Evolutionary conservation across 768 basidiomycete species (phyloP), one percentile per base, ranked within the genome.

Genomic region (Lyophyllum shimeji): DNA sequence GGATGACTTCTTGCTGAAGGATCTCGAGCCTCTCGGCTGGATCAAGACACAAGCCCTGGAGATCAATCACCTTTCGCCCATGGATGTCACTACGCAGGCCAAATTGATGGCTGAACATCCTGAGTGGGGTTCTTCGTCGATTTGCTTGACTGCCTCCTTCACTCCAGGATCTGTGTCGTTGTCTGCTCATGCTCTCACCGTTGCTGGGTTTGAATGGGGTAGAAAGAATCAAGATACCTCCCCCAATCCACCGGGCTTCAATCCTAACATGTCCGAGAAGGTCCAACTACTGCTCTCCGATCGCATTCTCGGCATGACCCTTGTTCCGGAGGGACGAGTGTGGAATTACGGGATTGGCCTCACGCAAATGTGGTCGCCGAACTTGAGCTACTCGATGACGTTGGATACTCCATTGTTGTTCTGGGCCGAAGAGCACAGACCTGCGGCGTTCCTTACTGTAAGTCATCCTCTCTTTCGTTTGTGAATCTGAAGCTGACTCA

Each of bases 341-440:
- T 98, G 97, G 97, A 97, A 97, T 71, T 98, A 97, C 66, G 93
- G 94, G 31, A 87, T 96, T 54, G 94, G 95, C 34, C 77, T 97
- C 46, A 96, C 95, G 3, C 93, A 97, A 70, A 68, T 93, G 59
- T 98, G 94, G 93, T 82, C 90, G 7, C 83, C 92, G 33, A 90
- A 76, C 63, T 71, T 95, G 61, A 81, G 84, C 34, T 98, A 92
- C 66, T 81, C 84, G 18, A 89, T 96, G 81, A 84, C 82, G 25
- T 76, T 98, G 56, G 95, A 96, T 68, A 95, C 92, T n/a, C 95
- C 95, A 12, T 77, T 95, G 27, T 76, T 89, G 56, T 98, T 97
- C 84, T 98, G 95, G 95, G 89, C 93, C 0, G 93, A 95, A 70
- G 90, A 93, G 66, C 95, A 98, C 69, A 83, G 95, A 50, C 95